Evolutionary conservation across 108 stramenopile species (phyloP), one percentile per base, ranked within the genome.

Genomic region (Craspedostauros australis): DNA sequence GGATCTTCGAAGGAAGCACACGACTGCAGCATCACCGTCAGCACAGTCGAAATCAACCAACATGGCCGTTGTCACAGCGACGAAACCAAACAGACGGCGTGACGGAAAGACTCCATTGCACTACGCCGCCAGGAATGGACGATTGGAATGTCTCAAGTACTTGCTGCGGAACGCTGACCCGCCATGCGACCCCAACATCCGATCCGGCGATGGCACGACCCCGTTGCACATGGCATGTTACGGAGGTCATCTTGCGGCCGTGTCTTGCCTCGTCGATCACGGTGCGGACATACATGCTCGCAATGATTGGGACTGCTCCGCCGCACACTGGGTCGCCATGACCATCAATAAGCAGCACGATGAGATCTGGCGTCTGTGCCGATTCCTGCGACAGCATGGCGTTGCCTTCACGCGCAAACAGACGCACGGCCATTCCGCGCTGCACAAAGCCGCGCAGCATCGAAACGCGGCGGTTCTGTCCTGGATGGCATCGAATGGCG

Each of bases 41-140:
- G 19, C 18, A 20, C 28, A n/a, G 27, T 43, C 3, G 0, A 37
- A n/a, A 8, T 9, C 4, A 43, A 11, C 16, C 46, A 44, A 41
- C 51, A 47, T 24, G 51, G 8, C 4, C 14, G 5, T 15, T 5
- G 8, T 51, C 32, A 7, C 19, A 34, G 25, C n/a, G n/a, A n/a
- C n/a, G n/a, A n/a, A 31, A 15, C n/a, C 14, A 8, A 12, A 31
- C 20, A n/a, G 88, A 50, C 74, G 86, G 32, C 86, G 91, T 3
- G 91, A 92, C 73, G 91, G 91, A 1, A 93, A 88, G 66, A 93
- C 91, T 7, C 60, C 66, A 31, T 72, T 93, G 24, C 91, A 93
- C 48, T 93, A 82, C 46, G 91, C 91, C 4, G 78, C 85, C 11
- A 64, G 91, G 15, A 88, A 93, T 55, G 91, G 87, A n/a, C 77